phyloP scores from a whole-genome alignment of 1,139 yeast species.

The Saccharomyces hybrid region DNA sequence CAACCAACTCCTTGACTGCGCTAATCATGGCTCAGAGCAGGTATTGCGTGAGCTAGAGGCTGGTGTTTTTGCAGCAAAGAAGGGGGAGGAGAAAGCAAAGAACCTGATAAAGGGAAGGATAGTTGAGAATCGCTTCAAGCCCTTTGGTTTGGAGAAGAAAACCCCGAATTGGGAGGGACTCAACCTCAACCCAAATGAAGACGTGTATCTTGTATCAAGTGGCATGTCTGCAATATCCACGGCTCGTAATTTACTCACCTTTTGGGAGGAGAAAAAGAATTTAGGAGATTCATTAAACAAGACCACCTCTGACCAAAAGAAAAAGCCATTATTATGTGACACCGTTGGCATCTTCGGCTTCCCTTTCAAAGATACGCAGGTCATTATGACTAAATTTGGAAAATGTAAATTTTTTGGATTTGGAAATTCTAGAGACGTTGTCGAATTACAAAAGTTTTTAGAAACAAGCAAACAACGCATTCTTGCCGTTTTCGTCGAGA shows the following conservation, averaged over 20 bases:
- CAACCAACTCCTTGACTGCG: constrained; percentile 4
- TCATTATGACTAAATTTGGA: constrained; percentile 80
- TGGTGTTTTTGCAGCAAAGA: constrained; percentile 52
- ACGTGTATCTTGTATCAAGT: constrained; percentile 74
- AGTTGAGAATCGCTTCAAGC: constrained; percentile 50
- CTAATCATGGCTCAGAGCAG: not conserved
- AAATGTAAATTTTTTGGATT: constrained; percentile 77
- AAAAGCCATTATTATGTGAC: not conserved
- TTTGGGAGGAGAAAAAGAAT: constrained; percentile 20
- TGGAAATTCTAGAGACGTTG: constrained; percentile 73
- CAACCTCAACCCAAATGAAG: constrained; percentile 29
- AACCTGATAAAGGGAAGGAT: constrained; percentile 65
- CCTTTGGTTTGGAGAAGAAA: constrained; percentile 8
- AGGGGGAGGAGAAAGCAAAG: constrained; percentile 72
- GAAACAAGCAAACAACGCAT: constrained; percentile 51
- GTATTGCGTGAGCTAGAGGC: constrained; percentile 20
- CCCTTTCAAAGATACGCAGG: constrained; percentile 89
- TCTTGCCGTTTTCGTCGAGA: constrained; percentile 74
- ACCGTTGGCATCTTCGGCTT: constrained; percentile 80
- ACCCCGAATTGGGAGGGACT: constrained; percentile 3
- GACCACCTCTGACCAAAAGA: not conserved
- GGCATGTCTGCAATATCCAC: constrained; percentile 91
- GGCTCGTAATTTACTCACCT: constrained; percentile 62
- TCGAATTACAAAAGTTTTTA: constrained; percentile 52
- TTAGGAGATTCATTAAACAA: not conserved